A percentile compares a stretch with the other conserved stretches of the same genome.
These are phyloP conservation scores for Penicillium turbatum DNA, from an alignment of 495 filamentous ascomycete genomes.

Conservation along the genomic window DNA sequence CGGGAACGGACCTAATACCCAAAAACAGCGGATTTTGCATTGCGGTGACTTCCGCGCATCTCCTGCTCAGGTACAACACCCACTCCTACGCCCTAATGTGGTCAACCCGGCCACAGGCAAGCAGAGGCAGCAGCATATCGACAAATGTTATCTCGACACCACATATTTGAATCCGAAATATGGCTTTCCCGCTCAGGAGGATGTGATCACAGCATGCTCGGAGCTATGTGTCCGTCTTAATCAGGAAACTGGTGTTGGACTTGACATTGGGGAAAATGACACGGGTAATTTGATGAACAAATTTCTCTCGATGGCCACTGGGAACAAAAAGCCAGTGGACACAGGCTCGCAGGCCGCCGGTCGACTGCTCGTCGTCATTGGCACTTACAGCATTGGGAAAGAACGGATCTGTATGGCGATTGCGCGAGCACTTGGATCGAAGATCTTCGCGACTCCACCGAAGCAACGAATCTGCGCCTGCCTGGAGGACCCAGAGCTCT, in stretches of 20 bases:
- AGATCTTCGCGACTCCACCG: slow-evolving; percentile 79
- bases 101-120: slow-evolving; percentile 64
- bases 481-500: slow-evolving; percentile 80
- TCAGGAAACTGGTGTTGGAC: slow-evolving; percentile 50
- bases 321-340: slow-evolving; percentile 5
- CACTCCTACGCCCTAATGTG: slow-evolving; percentile 69
- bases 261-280: slow-evolving; percentile 33
- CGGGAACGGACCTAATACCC: slow-evolving; percentile 53
- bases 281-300: slow-evolving; percentile 57
- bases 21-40: slow-evolving; percentile 76
- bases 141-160: slow-evolving; percentile 94
- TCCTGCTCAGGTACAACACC: slow-evolving; percentile 78
- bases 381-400: slow-evolving; percentile 97
- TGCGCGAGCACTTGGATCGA: slow-evolving; percentile 76
- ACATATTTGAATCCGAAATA: slow-evolving; percentile 96
- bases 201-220: slow-evolving; percentile 81
- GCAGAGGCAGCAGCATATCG: slow-evolving; percentile 76
- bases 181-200: slow-evolving; percentile 82
- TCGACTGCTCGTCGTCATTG: slow-evolving; percentile 84
- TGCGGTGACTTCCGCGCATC: slow-evolving; percentile 96
- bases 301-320: slow-evolving; percentile 44
- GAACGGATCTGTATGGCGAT: slow-evolving; percentile 93
- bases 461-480: slow-evolving; percentile 82
- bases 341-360: slow-evolving; percentile 32
- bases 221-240: slow-evolving; percentile 77